Evolutionary conservation across 192 early-diverging fungal species (phyloP), one percentile per base, ranked within the genome.

Genomic region (Entomortierella chlamydospora): DNA sequence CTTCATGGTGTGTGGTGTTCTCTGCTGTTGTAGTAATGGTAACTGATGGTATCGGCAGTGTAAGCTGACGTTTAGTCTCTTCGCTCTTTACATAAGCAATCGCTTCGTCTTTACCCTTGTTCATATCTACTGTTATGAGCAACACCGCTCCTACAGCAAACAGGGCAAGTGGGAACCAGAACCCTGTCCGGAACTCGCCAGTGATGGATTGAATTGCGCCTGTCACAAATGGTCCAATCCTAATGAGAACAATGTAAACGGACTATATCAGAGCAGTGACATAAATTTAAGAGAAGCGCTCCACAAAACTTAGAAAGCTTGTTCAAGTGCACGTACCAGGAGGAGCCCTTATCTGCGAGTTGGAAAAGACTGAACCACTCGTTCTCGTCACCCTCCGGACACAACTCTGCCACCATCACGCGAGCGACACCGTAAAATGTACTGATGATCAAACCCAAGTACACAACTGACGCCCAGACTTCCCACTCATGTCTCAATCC

Each of bases 221-320:
- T n/a, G 90, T 90, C 26, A 93, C 82, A 52, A 94, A 83, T 9
- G 93, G 92, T 1, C 93, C 93, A 13, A 94, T 84, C 87, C 76
- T 79, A 61, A 55, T 22, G 37, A 28, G 23, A 49, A 56, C 23
- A 57, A 10, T 37, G 56, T 22, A 31, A 15, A 56, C 15, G 18
- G 12, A 31, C 10, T 11, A 45, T 18, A 30, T 28, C 13, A 9
- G 31, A 31, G 0, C 33, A 30, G 23, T 26, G 13, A n/a, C 45
- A 3, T 25, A 30, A 30, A 55, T 4, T 29, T 3, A 43, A 49
- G 8, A 5, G 28, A 49, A 23, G 18, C 23, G 23, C 10, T 7
- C 20, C 15, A 47, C n/a, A n/a, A n/a, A n/a, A n/a, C n/a, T 47
- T 15, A 47, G 25, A 2, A 28, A 37, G n/a, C 50, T 3, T 29